Conservation (phyloP, 2,329 filamentous ascomycete genomes). For the Colletotrichum sp. region DNA sequence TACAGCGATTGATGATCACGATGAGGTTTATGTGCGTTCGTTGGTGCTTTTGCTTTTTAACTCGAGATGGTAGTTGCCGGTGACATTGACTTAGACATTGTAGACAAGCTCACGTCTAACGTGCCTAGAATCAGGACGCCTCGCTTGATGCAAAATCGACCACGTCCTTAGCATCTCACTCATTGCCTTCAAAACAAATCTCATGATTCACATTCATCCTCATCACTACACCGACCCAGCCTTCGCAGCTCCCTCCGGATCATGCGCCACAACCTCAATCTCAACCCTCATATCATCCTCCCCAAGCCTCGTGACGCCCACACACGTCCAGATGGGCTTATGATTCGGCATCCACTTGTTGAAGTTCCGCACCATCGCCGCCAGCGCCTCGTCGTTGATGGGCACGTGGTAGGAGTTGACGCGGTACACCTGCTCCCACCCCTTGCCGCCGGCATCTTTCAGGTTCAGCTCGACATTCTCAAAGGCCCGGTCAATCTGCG, state of each 20-base stretch:
- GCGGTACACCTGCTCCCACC: slow-evolving; percentile 59
- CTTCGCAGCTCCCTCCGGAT: slow-evolving; percentile 36
- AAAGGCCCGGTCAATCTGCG: slow-evolving; percentile 59
- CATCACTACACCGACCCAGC: neutral
- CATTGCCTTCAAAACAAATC: fast-evolving
- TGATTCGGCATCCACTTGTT: slow-evolving; percentile 57
- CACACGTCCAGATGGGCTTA: slow-evolving; percentile 56
- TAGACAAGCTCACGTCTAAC: fast-evolving
- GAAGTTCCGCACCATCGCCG: slow-evolving; percentile 50
- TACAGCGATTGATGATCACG: fast-evolving
- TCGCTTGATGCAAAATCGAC: too few relatives aligned
- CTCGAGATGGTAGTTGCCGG: fast-evolving
- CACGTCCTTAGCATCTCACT: fast-evolving
- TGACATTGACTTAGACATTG: fast-evolving
- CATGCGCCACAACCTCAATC: slow-evolving; percentile 60
- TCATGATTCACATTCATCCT: neutral
- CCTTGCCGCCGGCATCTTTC: slow-evolving; percentile 57
- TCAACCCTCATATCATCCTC: slow-evolving; percentile 60
- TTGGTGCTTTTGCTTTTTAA: fast-evolving
- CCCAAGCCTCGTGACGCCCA: slow-evolving; percentile 55
- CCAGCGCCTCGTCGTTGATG: slow-evolving; percentile 42
- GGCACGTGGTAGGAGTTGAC: slow-evolving; percentile 51
- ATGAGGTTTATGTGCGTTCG: fast-evolving
- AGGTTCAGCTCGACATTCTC: slow-evolving; percentile 59
- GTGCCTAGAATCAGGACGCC: fast-evolving